A percentile compares a stretch with the other conserved stretches of the same genome.
phyloP scores from a whole-genome alignment of 2,329 filamentous ascomycete genomes.

The Aspergillus novofumigatus region DNA sequence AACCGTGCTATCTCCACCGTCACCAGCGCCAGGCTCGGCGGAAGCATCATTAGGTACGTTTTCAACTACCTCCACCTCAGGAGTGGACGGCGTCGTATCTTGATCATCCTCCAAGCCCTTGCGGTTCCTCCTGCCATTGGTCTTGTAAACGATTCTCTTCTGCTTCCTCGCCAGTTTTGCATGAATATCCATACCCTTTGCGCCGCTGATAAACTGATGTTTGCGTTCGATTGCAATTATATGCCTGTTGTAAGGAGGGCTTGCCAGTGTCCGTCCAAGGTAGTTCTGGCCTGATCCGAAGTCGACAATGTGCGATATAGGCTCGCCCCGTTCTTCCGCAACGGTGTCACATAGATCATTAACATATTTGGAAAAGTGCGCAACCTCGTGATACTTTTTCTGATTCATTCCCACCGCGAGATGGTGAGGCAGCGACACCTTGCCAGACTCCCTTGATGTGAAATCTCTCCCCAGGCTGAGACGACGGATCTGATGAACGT shows the following conservation, averaged over 20 bases:
- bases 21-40: slow-evolving; percentile 7
- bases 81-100: slow-evolving; percentile 1
- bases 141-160: slow-evolving; percentile 58
- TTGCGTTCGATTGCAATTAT: slow-evolving; percentile 89
- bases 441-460: slow-evolving; percentile 30
- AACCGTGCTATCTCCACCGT: slow-evolving; percentile 23
- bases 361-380: slow-evolving; percentile 83
- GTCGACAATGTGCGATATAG: slow-evolving; percentile 83
- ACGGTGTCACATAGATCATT: slow-evolving; percentile 60
- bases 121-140: slow-evolving; percentile 71
- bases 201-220: slow-evolving; percentile 79
- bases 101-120: slow-evolving; percentile 20
- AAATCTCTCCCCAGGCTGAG: slow-evolving; percentile 66
- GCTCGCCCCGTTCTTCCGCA: slow-evolving; percentile 40
- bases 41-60: slow-evolving; percentile 4
- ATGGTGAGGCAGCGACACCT: slow-evolving; percentile 59
- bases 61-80: background rate
- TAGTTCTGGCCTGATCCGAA: slow-evolving; percentile 98
- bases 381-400: slow-evolving; percentile 93
- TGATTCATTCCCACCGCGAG: slow-evolving; percentile 88
- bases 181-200: slow-evolving; percentile 76
- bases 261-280: slow-evolving; percentile 80
- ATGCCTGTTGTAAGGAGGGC: slow-evolving; percentile 76
- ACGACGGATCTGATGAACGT: slow-evolving; percentile 66
- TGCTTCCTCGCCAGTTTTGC: slow-evolving; percentile 70